These are phyloP conservation scores for Microcera coccophila DNA, from an alignment of 2,329 filamentous ascomycete species.

Conservation along the genomic window DNA sequence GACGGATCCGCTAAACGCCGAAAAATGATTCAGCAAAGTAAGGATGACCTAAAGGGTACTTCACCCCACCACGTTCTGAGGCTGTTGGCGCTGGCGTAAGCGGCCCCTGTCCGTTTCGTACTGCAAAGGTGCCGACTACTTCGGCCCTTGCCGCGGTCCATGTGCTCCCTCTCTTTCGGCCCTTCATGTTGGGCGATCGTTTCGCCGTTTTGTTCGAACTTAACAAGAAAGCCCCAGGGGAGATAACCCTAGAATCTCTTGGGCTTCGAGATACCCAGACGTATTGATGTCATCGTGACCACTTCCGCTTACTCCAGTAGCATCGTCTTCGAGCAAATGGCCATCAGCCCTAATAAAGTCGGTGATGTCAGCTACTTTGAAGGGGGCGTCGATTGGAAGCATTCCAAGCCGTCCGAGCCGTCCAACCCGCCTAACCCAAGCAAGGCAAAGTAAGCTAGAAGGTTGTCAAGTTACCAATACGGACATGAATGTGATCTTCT, in stretches of 20 bases:
- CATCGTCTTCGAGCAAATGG: too few relatives aligned
- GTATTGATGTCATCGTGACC: constrained; percentile 5
- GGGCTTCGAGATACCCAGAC: not conserved
- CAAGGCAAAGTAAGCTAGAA: not conserved
- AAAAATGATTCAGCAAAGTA: too few relatives aligned
- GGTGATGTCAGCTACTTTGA: not conserved
- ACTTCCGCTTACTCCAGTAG: too few relatives aligned
- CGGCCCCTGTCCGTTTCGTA: not conserved
- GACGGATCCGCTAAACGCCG: too few relatives aligned
- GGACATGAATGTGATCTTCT: constrained; percentile 1
- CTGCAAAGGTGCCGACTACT: not conserved
- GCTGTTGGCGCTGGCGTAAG: not conserved
- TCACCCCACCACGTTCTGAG: not conserved
- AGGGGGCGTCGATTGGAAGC: not conserved
- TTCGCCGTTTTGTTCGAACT: too few relatives aligned
- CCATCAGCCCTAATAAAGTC: too few relatives aligned
- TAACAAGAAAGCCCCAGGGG: not conserved
- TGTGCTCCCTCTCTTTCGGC: not conserved
- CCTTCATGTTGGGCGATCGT: not conserved
- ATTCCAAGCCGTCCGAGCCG: not conserved
- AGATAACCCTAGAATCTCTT: not conserved
- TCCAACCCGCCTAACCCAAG: too few relatives aligned
- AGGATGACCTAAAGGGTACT: not conserved
- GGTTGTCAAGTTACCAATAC: not conserved
- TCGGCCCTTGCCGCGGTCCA: not conserved